Evolutionary conservation across 164 flowering plant genomes (phyloP), one percentile per base, ranked within the genome.

Genomic region (Buxus sempervirens): DNA sequence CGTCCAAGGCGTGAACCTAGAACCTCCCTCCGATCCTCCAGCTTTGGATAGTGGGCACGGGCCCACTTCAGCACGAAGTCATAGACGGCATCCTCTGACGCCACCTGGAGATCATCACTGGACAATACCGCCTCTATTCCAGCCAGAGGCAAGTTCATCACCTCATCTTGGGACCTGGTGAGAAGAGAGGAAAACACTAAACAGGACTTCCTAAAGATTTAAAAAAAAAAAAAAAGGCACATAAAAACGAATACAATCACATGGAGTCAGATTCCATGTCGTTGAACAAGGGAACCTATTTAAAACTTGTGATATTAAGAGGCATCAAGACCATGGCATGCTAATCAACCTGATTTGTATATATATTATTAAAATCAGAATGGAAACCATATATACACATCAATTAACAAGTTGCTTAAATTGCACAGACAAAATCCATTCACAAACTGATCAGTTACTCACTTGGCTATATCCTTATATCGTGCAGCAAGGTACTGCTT

Each of bases 31-130:
- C 97, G 75, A 21, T 91, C 97, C 71, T 94, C 97, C 45, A 85
- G 32, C 54, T 78, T 83, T 26, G 85, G 86, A 75, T 88, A 89
- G 73, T 85, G 89, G 10, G 76, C 21, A 38, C 93, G 77, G 1
- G 96, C 79, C 98, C 98, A 94, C 79, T 89, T 94, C 76, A 94
- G 63, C 21, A 89, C 90, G 70, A 90, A 88, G 68, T 94, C 98
- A 78, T 85, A 91, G 0, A 94, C 93, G 12, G 92, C 96, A 84
- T 94, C 98, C 70, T 94, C 98, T 5, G 96, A 91, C 58, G 96
- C 93, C 60, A 90, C 91, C 75, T 91, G 98, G 21, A 94, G 89
- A 60, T 90, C 93, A 63, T 94, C 93, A 62, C 97, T 91, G 41
- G 89, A 78, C 65, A 94, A 70, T 9, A 94, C 74, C 16, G 97